phyloP scores from a whole-genome alignment of 352 stramenopile species.

The Phytophthora sp. region DNA sequence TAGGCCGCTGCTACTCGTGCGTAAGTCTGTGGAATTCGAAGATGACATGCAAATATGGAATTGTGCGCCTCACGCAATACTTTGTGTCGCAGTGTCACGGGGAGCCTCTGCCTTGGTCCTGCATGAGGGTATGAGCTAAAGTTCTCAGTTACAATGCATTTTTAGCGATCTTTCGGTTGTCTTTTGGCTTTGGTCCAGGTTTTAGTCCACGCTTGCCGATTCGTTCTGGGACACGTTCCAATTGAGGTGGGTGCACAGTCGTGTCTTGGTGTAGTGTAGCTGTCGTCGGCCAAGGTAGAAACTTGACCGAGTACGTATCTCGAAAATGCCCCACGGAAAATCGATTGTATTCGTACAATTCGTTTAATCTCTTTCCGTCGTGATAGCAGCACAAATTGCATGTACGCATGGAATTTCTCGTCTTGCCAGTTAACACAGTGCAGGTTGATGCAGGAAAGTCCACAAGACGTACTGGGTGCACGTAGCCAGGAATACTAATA shows the following conservation, averaged over 20 bases:
- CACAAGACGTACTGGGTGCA: constrained; percentile 5
- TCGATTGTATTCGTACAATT: constrained; percentile 3
- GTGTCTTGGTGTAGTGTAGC: not conserved
- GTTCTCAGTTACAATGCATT: not conserved
- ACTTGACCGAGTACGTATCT: constrained; percentile 4
- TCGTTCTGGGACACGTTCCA: not conserved
- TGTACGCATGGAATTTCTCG: constrained; percentile 13
- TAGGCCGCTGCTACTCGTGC: no score
- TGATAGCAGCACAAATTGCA: constrained; percentile 1
- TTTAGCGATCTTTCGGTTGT: not conserved
- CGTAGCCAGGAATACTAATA: not conserved
- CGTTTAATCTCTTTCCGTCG: not conserved
- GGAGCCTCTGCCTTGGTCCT: no score
- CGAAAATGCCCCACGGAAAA: constrained; percentile 13
- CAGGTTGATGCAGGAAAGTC: constrained; percentile 1
- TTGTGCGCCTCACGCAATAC: no score
- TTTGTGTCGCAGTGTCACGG: no score
- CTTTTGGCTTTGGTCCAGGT: not conserved
- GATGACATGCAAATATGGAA: no score
- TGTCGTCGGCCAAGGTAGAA: constrained; percentile 1
- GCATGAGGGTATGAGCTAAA: no score
- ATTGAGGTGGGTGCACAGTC: not conserved
- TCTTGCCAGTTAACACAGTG: constrained; percentile 20
- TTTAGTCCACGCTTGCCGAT: not conserved
- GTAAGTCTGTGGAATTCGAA: no score